These are phyloP conservation scores for Acorus gramineus DNA, from an alignment of 106 monocot genomes.

Conservation along the genomic window DNA sequence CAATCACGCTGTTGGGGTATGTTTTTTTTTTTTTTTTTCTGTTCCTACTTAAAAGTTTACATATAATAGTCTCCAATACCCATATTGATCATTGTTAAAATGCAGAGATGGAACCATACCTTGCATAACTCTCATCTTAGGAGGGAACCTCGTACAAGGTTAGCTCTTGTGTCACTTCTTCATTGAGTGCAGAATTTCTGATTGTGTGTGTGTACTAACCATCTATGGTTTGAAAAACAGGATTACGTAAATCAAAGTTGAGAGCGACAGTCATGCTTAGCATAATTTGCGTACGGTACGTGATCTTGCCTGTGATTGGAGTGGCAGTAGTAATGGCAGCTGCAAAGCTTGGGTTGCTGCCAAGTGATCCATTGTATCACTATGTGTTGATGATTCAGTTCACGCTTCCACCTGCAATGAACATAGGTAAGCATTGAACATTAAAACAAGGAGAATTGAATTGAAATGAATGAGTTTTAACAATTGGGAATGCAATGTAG, in stretches of 20 bases:
- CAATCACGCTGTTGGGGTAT: conserved; percentile 49
- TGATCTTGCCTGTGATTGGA: conserved; percentile 49
- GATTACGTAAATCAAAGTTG: conserved; percentile 31
- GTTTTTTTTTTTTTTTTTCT: not conserved
- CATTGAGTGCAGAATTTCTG: not conserved
- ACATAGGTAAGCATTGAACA: not conserved
- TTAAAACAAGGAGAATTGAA: too few relatives aligned
- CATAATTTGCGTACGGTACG: conserved; percentile 32
- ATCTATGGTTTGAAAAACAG: conserved; percentile 12
- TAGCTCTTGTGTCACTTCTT: not conserved
- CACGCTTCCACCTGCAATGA: conserved; percentile 45
- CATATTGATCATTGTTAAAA: not conserved
- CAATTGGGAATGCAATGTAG: conserved; percentile 14
- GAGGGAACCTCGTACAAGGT: conserved; percentile 62
- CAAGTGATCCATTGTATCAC: conserved; percentile 52
- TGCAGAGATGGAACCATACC: conserved; percentile 62
- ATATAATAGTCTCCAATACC: not conserved
- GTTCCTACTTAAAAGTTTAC: not conserved
- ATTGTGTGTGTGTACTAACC: too few relatives aligned
- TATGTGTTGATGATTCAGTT: conserved; percentile 71
- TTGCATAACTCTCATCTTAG: conserved; percentile 61
- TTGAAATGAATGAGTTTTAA: too few relatives aligned
- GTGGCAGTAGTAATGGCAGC: conserved; percentile 47
- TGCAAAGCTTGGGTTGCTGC: conserved; percentile 34
- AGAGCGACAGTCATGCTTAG: conserved; percentile 21